Evolutionary conservation across 106 monocot species (phyloP), one percentile per base, ranked within the genome.

Genomic region (Acanthochlamys bracteata): DNA sequence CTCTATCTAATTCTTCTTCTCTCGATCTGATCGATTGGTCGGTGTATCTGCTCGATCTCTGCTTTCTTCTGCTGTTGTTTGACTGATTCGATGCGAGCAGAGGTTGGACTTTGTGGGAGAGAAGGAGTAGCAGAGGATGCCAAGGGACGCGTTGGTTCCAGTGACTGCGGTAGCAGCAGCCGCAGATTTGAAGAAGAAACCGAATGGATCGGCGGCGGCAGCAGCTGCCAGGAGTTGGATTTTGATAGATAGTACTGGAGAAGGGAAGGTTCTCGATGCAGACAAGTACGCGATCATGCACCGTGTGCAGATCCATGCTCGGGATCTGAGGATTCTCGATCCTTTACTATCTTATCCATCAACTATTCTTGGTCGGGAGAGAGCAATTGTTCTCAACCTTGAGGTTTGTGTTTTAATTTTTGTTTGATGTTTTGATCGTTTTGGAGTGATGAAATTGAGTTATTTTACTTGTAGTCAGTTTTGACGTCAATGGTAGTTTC

Each of bases 251-350:
- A 69, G 65, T 4, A 61, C 46, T 8, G 90, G 90, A 13, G 84
- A 82, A 42, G 82, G 60, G 16, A 80, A 79, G 56, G 76, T 87
- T 17, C 66, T 95, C 15, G 95, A 95, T 27, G 87, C 73, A 11
- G 95, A 95, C 66, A 95, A 90, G 79, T 84, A 90, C 69, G 81
- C 86, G 66, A 95, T 95, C 71, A 95, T 95, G 95, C 90, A 90
- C 41, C 65, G 87, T 11, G 84, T 84, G 15, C 84, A 90, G 75
- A 87, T 95, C 68, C 77, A 84, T 55, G 87, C 90, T 0, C 76
- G 95, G 22, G 95, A 95, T 70, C 76, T 95, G 25, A 74, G 95
- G 57, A 87, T 95, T 22, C 70, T 95, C 20, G 95, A 95, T 68
- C 95, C 95, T 10, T 55, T 90, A 24, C 80, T 95, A 20, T 86